Conservation (phyloP, 441 rosid genomes). For the Viola pubescens region DNA sequence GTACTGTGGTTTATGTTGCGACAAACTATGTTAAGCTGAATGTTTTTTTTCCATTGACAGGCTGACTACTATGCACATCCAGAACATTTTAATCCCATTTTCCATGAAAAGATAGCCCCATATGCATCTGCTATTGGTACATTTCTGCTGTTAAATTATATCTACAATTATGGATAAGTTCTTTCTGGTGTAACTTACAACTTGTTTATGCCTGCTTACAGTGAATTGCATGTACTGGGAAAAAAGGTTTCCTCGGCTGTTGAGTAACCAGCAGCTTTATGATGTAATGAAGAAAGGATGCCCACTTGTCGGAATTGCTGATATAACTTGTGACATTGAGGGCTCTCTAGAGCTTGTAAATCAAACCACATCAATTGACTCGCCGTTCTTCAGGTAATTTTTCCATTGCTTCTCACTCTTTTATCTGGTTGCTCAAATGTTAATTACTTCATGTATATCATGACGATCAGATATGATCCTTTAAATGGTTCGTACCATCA, state of each 20-base stretch:
- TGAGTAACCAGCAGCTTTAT: slow-evolving; percentile 63
- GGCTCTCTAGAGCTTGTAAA: slow-evolving; percentile 86
- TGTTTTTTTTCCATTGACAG: slow-evolving; percentile 32
- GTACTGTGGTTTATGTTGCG: neutral
- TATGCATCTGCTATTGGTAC: slow-evolving; percentile 82
- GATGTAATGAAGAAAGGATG: slow-evolving; percentile 49
- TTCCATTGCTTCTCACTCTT: neutral
- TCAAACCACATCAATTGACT: slow-evolving; percentile 61
- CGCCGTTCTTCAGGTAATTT: slow-evolving; percentile 73
- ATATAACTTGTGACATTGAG: slow-evolving; percentile 84
- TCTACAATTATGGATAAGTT: neutral
- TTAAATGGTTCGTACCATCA: slow-evolving; percentile 44
- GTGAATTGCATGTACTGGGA: slow-evolving; percentile 99
- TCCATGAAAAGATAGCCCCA: slow-evolving; percentile 75
- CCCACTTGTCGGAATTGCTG: slow-evolving; percentile 79
- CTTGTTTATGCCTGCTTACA: slow-evolving; percentile 23
- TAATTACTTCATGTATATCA: slow-evolving; percentile 9
- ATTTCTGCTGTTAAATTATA: slow-evolving; percentile 4
- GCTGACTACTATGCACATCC: slow-evolving; percentile 90
- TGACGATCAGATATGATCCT: slow-evolving; percentile 55
- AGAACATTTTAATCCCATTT: slow-evolving; percentile 69
- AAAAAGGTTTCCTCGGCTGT: slow-evolving; percentile 67
- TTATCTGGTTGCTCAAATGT: neutral
- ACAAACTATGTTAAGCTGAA: slow-evolving; percentile 5
- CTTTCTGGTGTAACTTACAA: neutral